Evolutionary conservation across 2,329 filamentous ascomycete genomes (phyloP).

Genomic region (Tolypocladium guangdongense): DNA sequence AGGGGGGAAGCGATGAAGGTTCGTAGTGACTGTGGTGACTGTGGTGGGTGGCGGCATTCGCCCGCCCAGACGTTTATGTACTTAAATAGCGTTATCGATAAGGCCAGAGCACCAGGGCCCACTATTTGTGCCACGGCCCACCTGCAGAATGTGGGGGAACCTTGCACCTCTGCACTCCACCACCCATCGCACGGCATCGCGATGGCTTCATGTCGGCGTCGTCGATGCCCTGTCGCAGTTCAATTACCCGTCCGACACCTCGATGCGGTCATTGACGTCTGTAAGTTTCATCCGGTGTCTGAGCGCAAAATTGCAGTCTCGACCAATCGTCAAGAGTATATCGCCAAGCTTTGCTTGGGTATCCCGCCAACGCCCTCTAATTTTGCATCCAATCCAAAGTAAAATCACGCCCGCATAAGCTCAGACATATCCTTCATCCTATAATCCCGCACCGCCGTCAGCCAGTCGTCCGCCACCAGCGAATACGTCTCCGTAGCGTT

Average conservation of each 20-base stretch:
- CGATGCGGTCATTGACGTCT: too few relatives aligned
- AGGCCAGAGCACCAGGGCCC: neutral
- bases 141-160: neutral
- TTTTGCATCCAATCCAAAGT: neutral
- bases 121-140: too few relatives aligned
- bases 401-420: conserved; percentile 27
- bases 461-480: conserved; percentile 52
- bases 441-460: conserved; percentile 51
- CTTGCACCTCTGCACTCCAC: too few relatives aligned
- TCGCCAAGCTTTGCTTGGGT: neutral
- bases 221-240: too few relatives aligned
- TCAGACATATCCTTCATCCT: conserved; percentile 50
- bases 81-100: neutral
- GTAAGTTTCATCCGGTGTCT: neutral
- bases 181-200: neutral
- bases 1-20: neutral
- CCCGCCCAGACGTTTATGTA: neutral
- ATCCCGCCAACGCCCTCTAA: neutral
- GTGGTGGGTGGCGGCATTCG: neutral
- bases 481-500: conserved; percentile 50
- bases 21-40: neutral
- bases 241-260: too few relatives aligned
- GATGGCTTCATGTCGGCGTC: neutral
- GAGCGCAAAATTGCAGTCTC: neutral
- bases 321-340: neutral